Evolutionary conservation across 2,329 filamentous ascomycete genomes (phyloP).

Genomic region (Incumbomyces lentus): DNA sequence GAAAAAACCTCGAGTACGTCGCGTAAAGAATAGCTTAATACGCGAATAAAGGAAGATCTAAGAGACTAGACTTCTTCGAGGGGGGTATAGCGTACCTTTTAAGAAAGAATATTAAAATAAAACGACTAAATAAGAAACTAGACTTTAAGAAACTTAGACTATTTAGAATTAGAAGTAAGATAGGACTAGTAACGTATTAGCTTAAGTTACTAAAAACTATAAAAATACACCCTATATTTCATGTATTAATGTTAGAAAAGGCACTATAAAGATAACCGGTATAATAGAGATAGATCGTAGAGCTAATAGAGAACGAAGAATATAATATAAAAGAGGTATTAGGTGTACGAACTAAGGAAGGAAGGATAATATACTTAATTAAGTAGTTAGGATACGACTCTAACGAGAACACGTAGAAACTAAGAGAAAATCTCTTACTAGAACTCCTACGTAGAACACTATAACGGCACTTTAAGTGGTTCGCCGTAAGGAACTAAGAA

Average conservation of each 20-base stretch:
- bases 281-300: not conserved
- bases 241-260: constrained; percentile 8
- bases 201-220: constrained; percentile 9
- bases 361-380: constrained; percentile 8
- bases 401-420: constrained; percentile 8
- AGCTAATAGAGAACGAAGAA: constrained; percentile 1
- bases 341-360: not conserved
- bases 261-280: not conserved
- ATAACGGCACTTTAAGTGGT: too few species aligned
- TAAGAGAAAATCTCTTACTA: not conserved
- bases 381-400: constrained; percentile 9
- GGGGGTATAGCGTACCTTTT: constrained; percentile 7
- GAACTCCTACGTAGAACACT: too few species aligned
- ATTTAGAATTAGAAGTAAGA: constrained; percentile 10
- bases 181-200: constrained; percentile 5
- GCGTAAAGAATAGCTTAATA: constrained; percentile 3
- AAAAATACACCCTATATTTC: constrained; percentile 8
- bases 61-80: constrained; percentile 6
- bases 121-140: constrained; percentile 9
- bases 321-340: constrained; percentile 2
- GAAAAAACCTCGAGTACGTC: constrained; percentile 5
- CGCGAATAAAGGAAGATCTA: constrained; percentile 7
- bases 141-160: constrained; percentile 8
- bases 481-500: too few species aligned
- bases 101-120: constrained; percentile 13